phyloP scores from a whole-genome alignment of 352 stramenopile species.

The Phytopythium litorale region DNA sequence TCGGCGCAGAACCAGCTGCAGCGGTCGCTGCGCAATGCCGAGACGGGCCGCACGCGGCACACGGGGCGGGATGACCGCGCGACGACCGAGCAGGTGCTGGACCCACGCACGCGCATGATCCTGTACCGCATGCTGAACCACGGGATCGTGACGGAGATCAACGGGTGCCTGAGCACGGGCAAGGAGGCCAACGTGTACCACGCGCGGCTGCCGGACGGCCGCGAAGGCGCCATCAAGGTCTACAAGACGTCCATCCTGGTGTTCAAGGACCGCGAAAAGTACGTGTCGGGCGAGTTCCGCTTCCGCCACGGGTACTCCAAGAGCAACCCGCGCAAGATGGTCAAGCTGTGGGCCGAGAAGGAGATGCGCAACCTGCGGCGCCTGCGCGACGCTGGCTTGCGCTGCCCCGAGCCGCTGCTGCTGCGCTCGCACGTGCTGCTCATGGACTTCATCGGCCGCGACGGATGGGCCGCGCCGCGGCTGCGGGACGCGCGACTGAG shows the following conservation, averaged over 20 bases:
- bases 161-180: constrained; percentile 98
- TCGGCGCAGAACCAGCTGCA: constrained; percentile 72
- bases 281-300: constrained; percentile 97
- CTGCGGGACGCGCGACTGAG: constrained; percentile 94
- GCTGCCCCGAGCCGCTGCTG: constrained; percentile 90
- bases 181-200: constrained; percentile 99
- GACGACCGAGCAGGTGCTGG: constrained; percentile 97
- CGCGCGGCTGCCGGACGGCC: constrained; percentile 67
- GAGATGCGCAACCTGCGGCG: constrained; percentile 98
- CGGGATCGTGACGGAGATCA: constrained; percentile 95
- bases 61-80: constrained; percentile 97
- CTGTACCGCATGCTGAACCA: constrained; percentile 98
- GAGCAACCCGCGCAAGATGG: constrained; percentile 99
- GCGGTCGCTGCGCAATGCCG: constrained; percentile 68
- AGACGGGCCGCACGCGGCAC: constrained; percentile 82
- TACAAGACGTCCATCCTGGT: constrained; percentile 95
- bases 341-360: constrained; percentile 99
- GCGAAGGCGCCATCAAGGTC: constrained; percentile 83
- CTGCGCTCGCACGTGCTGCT: constrained; percentile 97
- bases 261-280: constrained; percentile 99
- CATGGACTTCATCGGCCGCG: constrained; percentile 98
- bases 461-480: constrained; percentile 93
- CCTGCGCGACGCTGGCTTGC: constrained; percentile 89
- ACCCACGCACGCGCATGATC: constrained; percentile 98
- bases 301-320: constrained; percentile 97